Evolutionary conservation across 2,329 filamentous ascomycete species (phyloP).

Genomic region (Neoarthrinium moseri): DNA sequence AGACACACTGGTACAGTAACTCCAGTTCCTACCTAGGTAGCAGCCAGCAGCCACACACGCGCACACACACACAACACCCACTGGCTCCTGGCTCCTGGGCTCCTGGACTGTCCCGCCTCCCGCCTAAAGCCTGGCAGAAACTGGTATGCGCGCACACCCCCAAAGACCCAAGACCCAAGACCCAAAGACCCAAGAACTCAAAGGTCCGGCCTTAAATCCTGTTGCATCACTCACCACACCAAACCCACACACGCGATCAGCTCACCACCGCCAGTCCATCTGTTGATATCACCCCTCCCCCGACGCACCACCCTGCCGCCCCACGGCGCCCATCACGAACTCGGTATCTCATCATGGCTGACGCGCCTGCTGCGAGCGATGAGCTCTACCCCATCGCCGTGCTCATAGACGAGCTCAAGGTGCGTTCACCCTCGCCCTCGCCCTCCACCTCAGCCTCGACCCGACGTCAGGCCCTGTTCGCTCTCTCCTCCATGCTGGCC

Average conservation of each 20-base stretch:
- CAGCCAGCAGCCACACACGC: too few relatives aligned
- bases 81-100: too few relatives aligned
- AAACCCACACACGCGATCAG: conserved; percentile 5
- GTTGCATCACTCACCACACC: conserved; percentile 10
- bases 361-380: conserved; percentile 87
- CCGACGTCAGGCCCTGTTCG: too few relatives aligned
- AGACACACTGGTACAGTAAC: too few relatives aligned
- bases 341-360: conserved; percentile 68
- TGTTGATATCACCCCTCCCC: conserved; percentile 1
- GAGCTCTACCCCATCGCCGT: conserved; percentile 99
- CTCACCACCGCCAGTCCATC: background rate
- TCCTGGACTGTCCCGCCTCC: too few relatives aligned
- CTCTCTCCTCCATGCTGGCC: too few relatives aligned
- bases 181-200: too few relatives aligned
- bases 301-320: background rate
- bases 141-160: background rate
- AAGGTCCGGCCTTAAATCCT: conserved; percentile 9
- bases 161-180: too few relatives aligned
- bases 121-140: background rate
- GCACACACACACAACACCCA: too few relatives aligned
- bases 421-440: conserved; percentile 42
- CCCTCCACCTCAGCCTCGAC: conserved; percentile 11
- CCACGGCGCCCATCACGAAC: conserved; percentile 8
- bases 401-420: conserved; percentile 99
- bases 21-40: too few relatives aligned